Base-by-base conservation (phyloP, 106 monocot species). In the Acorus gramineus region DNA sequence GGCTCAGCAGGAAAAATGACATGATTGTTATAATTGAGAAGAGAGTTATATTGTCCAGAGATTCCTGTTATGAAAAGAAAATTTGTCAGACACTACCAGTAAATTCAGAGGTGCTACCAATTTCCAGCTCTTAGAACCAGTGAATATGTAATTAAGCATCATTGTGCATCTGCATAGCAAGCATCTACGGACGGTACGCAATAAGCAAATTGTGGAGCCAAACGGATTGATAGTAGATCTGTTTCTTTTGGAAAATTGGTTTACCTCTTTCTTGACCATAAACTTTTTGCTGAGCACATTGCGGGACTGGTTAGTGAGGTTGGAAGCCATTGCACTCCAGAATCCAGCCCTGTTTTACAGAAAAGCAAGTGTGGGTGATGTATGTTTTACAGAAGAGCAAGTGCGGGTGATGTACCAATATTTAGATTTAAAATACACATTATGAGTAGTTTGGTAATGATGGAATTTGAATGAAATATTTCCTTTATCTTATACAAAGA, bases 291-390 rank as follows among this genome's bases (percentile, higher is more conserved):
- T 92, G 50, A 99, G 76, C 4, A 99, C 98, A 71, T 99, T 98
- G 44, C 98, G 80, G 14, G 85, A 99, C 65, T 99, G 98, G 63
- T 78, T 76, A 46, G 82, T 79, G 4, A 99, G 48, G 63, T 99
- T 99, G 14, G 98, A 99, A 64, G 92, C 92, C 98, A 99, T 99
- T 60, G 92, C 98, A 70, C 98, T 92, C 92, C 92, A 92, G 69
- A 99, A 99, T 62, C 98, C 96, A 74, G 67, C 78, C 95, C 95
- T 96, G 72, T 64, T 76, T 14, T 59, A 2, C 8, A 60, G 50
- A 11, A n/a, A 6, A 14, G n/a, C 10, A 11, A 47, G 12, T 47
- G 50, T 28, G 28, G 28, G 28, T 28, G 28, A 28, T 28, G 28
- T 28, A 28, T 96, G 72, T 64, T 76, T 14, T 59, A 2, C 8